Base-by-base conservation (phyloP, 2,329 filamentous ascomycete species). In the Berkeleyomyces basicola region DNA sequence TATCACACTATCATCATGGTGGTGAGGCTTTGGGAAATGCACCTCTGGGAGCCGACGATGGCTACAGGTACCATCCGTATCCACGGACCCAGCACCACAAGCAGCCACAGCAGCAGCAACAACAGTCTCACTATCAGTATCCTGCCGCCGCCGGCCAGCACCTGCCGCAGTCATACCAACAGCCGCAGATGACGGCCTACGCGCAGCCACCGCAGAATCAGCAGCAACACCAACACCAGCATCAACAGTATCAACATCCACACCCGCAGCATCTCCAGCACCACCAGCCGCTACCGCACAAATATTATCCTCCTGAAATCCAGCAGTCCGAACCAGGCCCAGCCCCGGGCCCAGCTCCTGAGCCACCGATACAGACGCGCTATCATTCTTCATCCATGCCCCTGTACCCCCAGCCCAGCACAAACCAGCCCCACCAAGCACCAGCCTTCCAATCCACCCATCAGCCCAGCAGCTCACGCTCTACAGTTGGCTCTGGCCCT, bases 261-360 rank as follows among this genome's bases (percentile, higher is more conserved):
- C 23, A 46, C 14, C 58, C 47, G 7, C 62, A 61, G 31, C 39
- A 63, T 3, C 39, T 43, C 9, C 58, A 63, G 3, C 49, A 51
- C 4, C 58, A 63, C 46, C 67, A 67, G 42, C 68, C 67, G 44
- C 68, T 65, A 61, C 69, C 67, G 40, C 69, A 68, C 61, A 68
- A 66, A 65, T 68, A 68, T 64, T 66, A 67, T 63, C 51, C 51
- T 37, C n/a, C 51, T 55, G 67, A 69, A 11, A 66, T 63, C 14
- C 64, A 68, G 43, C 65, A 62, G 36, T 66, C 63, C 58, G 66
- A 67, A 63, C 67, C 67, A n/a, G 43, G 59, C 23, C 61, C 55
- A 11, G 40, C 3, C 62, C 40, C 47, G 36, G 40, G 37, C 33
- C 49, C 49, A 36, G 23, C 51, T 47, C 33, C 53, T 58, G 42